Conservation (phyloP, 345 rosid genomes). For the Syzygium oleosum region DNA sequence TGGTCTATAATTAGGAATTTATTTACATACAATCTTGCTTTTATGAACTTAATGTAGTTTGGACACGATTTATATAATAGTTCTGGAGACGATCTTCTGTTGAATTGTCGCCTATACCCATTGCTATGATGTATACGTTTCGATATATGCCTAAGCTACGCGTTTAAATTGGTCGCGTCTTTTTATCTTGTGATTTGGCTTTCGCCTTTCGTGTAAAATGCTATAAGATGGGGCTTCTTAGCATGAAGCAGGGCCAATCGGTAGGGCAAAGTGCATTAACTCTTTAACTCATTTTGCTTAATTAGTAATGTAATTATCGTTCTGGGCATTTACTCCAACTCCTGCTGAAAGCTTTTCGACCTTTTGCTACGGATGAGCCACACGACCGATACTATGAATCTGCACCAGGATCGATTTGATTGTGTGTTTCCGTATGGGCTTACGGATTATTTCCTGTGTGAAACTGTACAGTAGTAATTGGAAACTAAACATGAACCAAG, state of each 20-base stretch:
- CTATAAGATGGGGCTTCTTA: not conserved
- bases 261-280: not conserved
- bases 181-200: not conserved
- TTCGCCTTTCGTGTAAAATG: not conserved
- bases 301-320: not conserved
- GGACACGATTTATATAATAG: not conserved
- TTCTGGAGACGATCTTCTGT: not conserved
- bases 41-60: not conserved
- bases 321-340: not conserved
- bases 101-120: not conserved
- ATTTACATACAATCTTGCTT: not conserved
- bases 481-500: not conserved
- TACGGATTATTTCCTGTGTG: not conserved
- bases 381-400: not conserved
- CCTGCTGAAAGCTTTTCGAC: not conserved
- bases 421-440: not conserved
- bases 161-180: not conserved
- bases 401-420: not conserved
- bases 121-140: not conserved
- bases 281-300: not conserved
- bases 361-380: not conserved
- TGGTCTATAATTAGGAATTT: not conserved
- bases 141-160: not conserved
- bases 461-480: not conserved
- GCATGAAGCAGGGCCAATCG: not conserved